Evolutionary conservation across 2,329 filamentous ascomycete species (phyloP).

Genomic region (Neofusicoccum laricinum): DNA sequence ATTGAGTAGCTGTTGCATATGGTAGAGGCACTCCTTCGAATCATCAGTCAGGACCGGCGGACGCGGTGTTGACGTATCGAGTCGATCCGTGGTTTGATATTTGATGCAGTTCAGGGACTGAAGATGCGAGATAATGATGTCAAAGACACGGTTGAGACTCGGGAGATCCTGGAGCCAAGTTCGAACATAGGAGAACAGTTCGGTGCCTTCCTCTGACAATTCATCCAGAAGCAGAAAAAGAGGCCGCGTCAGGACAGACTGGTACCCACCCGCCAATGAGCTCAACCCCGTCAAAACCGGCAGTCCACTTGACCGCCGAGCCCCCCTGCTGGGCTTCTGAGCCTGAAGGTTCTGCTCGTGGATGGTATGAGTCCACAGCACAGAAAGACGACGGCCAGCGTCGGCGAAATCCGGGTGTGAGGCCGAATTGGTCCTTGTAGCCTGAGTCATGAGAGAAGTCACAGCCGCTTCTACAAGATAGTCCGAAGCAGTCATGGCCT

Average conservation of each 20-base stretch:
- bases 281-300: constrained; percentile 31
- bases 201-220: constrained; percentile 68
- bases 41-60: constrained; percentile 51
- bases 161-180: constrained; percentile 71
- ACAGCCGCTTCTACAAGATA: constrained; percentile 80
- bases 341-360: constrained; percentile 36
- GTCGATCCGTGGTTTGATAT: constrained; percentile 3
- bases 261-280: constrained; percentile 57
- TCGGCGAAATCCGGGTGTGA: constrained; percentile 53
- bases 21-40: constrained; percentile 73
- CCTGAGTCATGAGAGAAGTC: constrained; percentile 57
- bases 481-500: constrained; percentile 65
- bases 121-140: constrained; percentile 32
- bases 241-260: constrained; percentile 75
- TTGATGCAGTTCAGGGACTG: constrained; percentile 30
- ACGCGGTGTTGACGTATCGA: constrained; percentile 21
- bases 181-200: constrained; percentile 72
- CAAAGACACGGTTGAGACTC: constrained; percentile 49
- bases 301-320: constrained; percentile 27
- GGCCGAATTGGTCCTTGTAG: constrained; percentile 9
- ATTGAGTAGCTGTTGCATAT: constrained; percentile 71
- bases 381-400: constrained; percentile 65
- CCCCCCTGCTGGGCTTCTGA: constrained; percentile 29
- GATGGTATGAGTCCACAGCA: constrained; percentile 77
- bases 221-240: constrained; percentile 79